These are phyloP conservation scores for Daldinia decipiens DNA, from an alignment of 495 filamentous ascomycete genomes.

Conservation along the genomic window DNA sequence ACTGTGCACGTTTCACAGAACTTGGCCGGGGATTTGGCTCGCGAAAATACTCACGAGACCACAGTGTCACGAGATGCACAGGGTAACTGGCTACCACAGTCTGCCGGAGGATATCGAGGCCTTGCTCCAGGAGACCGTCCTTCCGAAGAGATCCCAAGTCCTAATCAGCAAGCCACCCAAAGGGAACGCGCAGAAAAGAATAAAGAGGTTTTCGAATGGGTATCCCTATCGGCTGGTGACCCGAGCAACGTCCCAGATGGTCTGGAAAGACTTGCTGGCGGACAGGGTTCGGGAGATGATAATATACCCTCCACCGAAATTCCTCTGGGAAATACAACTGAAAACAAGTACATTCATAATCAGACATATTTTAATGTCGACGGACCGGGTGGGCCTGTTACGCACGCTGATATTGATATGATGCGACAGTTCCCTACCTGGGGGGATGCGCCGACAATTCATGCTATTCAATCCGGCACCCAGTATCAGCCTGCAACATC, in stretches of 20 bases:
- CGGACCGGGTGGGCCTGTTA: constrained; percentile 53
- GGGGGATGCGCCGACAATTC: constrained; percentile 57
- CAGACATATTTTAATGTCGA: constrained; percentile 58
- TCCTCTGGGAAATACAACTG: constrained; percentile 48
- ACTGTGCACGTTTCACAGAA: constrained; percentile 32
- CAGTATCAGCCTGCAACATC: constrained; percentile 60
- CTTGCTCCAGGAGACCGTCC: constrained; percentile 55
- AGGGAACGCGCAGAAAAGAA: constrained; percentile 53
- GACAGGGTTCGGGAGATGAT: constrained; percentile 45
- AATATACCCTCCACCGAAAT: constrained; percentile 54
- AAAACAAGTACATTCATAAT: constrained; percentile 56
- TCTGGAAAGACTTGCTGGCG: constrained; percentile 16
- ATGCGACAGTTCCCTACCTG: constrained; percentile 59
- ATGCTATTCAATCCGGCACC: constrained; percentile 51
- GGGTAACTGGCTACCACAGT: constrained; percentile 53
- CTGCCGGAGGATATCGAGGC: constrained; percentile 53
- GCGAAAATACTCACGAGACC: constrained; percentile 25
- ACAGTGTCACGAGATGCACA: constrained; percentile 47
- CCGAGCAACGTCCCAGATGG: constrained; percentile 13
- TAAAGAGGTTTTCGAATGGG: constrained; percentile 55
- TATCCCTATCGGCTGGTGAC: constrained; percentile 43
- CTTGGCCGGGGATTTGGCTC: constrained; percentile 45
- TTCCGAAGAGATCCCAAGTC: constrained; percentile 51
- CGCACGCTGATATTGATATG: constrained; percentile 54
- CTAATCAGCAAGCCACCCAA: constrained; percentile 52